Evolutionary conservation across 768 basidiomycete genomes (phyloP), one percentile per base, ranked within the genome.

Genomic region (Daedaleopsis sinensis): DNA sequence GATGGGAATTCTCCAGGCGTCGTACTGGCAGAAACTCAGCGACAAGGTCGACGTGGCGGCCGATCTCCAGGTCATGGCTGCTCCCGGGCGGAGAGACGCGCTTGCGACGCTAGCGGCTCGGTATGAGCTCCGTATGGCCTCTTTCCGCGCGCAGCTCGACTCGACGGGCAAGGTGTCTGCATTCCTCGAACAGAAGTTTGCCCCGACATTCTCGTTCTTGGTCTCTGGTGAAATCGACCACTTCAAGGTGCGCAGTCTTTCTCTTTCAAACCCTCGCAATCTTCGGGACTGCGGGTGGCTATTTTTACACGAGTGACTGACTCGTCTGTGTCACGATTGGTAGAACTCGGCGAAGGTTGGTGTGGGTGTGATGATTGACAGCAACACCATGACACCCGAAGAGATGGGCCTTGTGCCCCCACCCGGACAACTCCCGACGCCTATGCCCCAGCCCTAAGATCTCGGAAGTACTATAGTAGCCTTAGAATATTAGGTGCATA

Each of bases 161-260:
- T 94, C 92, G 55, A 90, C 90, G 27, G 96, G 96, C 48, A 99
- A 98, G 77, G 92, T 98, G 32, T 91, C 93, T 50, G 95, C 96
- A 63, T 75, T 96, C 69, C 85, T 98, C 21, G 97, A 99, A 76
- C 96, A 98, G 77, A 86, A 95, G 56, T 94, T 98, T 74, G 93
- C 93, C 13, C 97, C 97, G 5, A 87, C 93, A 10, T 98, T 99
- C 71, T 87, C 94, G 15, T 97, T 99, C 83, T 75, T 96, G 68
- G 87, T 99, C 49, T 85, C 93, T 18, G 97, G 97, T 11, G 97
- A 99, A 82, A 94, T 99, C 67, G 97, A 99, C 75, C 97, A 99
- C 83, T 90, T 94, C 82, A 98, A 96, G 88, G 95, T 93, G 23
- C 58, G 46, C 67, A 13, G 42, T 46, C 12, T 52, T 18, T 24